These are phyloP conservation scores for Penicillium macrosclerotiorum DNA, from an alignment of 495 filamentous ascomycete genomes.

Conservation along the genomic window DNA sequence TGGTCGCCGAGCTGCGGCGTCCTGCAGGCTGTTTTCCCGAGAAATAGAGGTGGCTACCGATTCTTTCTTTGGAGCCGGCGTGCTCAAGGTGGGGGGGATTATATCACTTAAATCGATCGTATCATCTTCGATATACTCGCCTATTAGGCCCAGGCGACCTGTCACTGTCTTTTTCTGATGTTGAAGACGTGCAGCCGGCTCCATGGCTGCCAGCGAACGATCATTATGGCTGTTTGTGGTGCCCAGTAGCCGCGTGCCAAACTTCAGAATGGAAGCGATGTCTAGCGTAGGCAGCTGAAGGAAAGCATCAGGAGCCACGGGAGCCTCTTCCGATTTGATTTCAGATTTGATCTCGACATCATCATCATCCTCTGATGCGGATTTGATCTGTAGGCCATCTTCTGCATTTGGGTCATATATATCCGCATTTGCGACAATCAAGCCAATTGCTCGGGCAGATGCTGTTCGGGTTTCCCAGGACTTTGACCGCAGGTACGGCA, in stretches of 20 bases:
- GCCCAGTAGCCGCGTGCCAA: constrained; percentile 77
- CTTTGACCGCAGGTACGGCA: constrained; percentile 87
- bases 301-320: constrained; percentile 40
- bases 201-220: constrained; percentile 74
- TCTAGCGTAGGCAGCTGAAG: constrained; percentile 76
- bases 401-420: constrained; percentile 82
- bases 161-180: constrained; percentile 87
- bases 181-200: constrained; percentile 73
- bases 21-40: constrained; percentile 46
- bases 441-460: constrained; percentile 86
- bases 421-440: constrained; percentile 87
- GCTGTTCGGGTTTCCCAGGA: constrained; percentile 95
- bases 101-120: constrained; percentile 64
- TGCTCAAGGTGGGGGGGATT: constrained; percentile 37
- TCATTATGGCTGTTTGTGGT: constrained; percentile 82
- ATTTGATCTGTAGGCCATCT: constrained; percentile 50
- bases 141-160: constrained; percentile 77
- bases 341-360: constrained; percentile 51
- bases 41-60: constrained; percentile 34
- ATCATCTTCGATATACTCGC: constrained; percentile 83
- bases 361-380: constrained; percentile 47
- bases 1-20: constrained; percentile 36
- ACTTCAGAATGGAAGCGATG: constrained; percentile 71
- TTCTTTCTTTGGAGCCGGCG: constrained; percentile 48
- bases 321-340: constrained; percentile 31